Base-by-base conservation (phyloP, 2,329 filamentous ascomycete species). In the Penicillium corylophilum region DNA sequence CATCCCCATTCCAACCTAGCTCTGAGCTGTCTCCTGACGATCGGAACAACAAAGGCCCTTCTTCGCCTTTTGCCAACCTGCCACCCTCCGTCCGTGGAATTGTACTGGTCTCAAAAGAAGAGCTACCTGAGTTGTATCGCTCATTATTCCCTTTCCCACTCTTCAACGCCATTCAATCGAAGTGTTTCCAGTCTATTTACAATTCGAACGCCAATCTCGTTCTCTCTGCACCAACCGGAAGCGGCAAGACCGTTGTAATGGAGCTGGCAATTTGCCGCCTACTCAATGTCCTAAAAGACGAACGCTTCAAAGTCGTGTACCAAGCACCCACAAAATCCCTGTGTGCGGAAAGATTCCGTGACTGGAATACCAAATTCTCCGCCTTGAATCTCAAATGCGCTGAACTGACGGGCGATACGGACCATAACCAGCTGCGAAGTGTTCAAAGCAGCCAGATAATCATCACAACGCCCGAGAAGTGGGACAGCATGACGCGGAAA, bases 401-500 rank as follows among this genome's bases (percentile, higher is more conserved):
- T 3, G 89, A 94, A 67, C 78, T 95, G 51, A 95, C 90, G 3
- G 90, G 90, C 1, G 90, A 95, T 65, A 92, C 88, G 0, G 85
- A 88, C 33, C 77, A 81, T 46, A 71, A 75, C 5, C 84, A 92
- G 59, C 77, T 91, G 53, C 78, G 78, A 20, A 82, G 80, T 48
- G 86, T 93, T 5, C 85, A 90, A 54, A 83, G 79, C 60, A 89
- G 89, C 3, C 86, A 85, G 42, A 89, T 95, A 56, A 93, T 95
- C 59, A 81, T 95, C 55, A 94, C 90, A 0, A 95, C 90, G 0
- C 90, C 90, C 0, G 90, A 95, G 70, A 95, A 95, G 65, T 95
- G 90, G 90, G 90, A 95, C 66, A 93, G 89, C 53, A 86, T 94
- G 68, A 95, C 90, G 0, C 80, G 90, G 16, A 92, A 90, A 65